Conservation (phyloP, 2,329 filamentous ascomycete genomes). For the Colletotrichum cordylinicola region DNA sequence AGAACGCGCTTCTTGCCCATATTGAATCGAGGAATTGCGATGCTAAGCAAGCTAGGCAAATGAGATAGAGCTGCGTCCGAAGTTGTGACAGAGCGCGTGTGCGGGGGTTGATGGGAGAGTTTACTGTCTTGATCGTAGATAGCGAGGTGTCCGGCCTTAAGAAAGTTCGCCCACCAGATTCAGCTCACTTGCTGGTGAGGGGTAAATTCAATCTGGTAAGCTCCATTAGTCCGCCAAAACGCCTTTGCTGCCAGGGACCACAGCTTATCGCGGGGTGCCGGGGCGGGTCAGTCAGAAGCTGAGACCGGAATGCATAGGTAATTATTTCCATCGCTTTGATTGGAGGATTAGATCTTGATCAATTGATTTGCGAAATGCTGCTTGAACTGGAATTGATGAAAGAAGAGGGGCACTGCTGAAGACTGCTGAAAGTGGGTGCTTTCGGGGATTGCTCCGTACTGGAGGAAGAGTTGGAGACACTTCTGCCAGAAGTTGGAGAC, state of each 20-base stretch:
- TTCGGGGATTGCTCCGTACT: not conserved
- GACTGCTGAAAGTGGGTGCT: not conserved
- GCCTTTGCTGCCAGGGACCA: not conserved
- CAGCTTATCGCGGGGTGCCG: not conserved
- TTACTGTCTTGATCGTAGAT: not conserved
- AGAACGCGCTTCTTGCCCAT: constrained; percentile 44
- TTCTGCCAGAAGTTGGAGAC: not conserved
- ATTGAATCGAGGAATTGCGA: not conserved
- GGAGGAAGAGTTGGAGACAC: not conserved
- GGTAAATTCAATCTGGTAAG: not conserved
- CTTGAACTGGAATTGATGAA: not conserved
- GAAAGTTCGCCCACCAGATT: not conserved
- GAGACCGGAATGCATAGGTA: too few species aligned
- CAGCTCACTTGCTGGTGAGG: not conserved
- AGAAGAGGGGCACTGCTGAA: not conserved
- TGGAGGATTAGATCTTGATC: not conserved
- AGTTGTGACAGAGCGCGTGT: not conserved
- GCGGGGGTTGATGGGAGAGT: not conserved
- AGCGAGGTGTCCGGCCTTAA: not conserved
- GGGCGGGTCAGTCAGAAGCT: not conserved
- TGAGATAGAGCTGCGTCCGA: not conserved
- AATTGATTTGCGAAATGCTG: not conserved
- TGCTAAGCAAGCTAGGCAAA: not conserved
- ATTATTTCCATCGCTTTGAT: not conserved
- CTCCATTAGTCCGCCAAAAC: not conserved